Evolutionary conservation across 257 asterid species (phyloP).

Genomic region (Ehretia macrophylla): DNA sequence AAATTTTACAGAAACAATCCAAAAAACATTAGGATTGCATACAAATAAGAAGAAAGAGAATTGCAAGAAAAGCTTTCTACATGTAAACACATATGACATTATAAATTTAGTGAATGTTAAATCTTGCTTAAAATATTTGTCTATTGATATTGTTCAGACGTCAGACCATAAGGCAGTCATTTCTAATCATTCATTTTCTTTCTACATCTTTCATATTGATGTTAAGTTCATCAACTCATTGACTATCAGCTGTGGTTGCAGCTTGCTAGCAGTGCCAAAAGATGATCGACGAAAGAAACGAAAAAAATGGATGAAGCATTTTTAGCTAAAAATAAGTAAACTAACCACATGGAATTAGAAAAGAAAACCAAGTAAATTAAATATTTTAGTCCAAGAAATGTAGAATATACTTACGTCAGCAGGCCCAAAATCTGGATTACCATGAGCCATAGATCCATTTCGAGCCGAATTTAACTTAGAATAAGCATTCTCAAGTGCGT

Average conservation of each 20-base stretch:
- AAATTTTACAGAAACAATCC: background rate
- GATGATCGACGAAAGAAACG: background rate
- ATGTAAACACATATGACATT: background rate
- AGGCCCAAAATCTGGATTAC: conserved; percentile 37
- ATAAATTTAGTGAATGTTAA: no score
- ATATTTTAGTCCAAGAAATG: conserved; percentile 2
- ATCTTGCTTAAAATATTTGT: no score
- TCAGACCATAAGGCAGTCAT: conserved; percentile 5
- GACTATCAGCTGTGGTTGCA: background rate
- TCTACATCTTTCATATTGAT: no score
- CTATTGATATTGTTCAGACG: background rate
- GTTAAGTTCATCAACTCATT: background rate
- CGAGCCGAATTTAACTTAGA: conserved; percentile 52
- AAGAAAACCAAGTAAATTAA: background rate
- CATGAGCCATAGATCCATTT: conserved; percentile 63
- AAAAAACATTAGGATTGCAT: background rate
- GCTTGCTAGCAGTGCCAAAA: background rate
- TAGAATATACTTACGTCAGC: conserved; percentile 58
- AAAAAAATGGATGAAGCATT: background rate
- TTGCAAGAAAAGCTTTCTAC: background rate
- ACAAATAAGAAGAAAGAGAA: background rate
- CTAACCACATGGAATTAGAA: background rate
- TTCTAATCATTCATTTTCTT: background rate
- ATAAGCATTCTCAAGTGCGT: conserved; percentile 31
- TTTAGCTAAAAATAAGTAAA: background rate